Percentiles rank a stretch among this genome's conserved stretches.
Evolutionary conservation across 2,329 filamentous ascomycete species (phyloP).

Genomic region (Ophiognomonia clavigignenti-juglandacearum): DNA sequence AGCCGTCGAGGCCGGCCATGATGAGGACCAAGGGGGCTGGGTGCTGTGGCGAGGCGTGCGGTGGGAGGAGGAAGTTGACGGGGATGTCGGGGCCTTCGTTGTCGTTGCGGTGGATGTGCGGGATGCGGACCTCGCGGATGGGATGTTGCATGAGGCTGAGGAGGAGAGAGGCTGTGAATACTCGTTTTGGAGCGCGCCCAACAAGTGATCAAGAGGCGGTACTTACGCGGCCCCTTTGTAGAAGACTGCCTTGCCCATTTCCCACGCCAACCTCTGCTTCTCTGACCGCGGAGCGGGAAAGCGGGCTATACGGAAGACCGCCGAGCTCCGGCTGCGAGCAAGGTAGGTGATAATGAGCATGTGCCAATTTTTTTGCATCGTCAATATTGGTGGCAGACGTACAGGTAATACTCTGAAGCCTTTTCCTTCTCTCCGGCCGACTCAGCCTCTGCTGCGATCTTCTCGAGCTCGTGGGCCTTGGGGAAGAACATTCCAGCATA

Average conservation of each 20-base stretch:
- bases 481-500: constrained; percentile 63
- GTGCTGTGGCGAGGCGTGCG: constrained; percentile 22
- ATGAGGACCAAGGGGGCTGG: constrained; percentile 45
- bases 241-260: constrained; percentile 59
- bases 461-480: constrained; percentile 51
- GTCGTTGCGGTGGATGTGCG: constrained; percentile 37
- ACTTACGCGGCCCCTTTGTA: constrained; percentile 36
- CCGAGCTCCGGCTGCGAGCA: constrained; percentile 52
- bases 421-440: constrained; percentile 41
- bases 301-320: constrained; percentile 65
- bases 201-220: not conserved
- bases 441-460: constrained; percentile 45
- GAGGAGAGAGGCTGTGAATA: constrained; percentile 17
- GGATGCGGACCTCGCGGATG: constrained; percentile 56
- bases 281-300: constrained; percentile 45
- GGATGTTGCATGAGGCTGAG: constrained; percentile 48
- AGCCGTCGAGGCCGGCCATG: constrained; percentile 44
- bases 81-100: constrained; percentile 40
- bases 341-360: too few species aligned
- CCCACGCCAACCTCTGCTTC: constrained; percentile 56
- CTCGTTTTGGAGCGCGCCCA: not conserved
- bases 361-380: not conserved
- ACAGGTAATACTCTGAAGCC: constrained; percentile 53
- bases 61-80: constrained; percentile 59
- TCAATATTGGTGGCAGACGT: not conserved